phyloP scores from a whole-genome alignment of 495 filamentous ascomycete species.

The Penicillium riverlandense region DNA sequence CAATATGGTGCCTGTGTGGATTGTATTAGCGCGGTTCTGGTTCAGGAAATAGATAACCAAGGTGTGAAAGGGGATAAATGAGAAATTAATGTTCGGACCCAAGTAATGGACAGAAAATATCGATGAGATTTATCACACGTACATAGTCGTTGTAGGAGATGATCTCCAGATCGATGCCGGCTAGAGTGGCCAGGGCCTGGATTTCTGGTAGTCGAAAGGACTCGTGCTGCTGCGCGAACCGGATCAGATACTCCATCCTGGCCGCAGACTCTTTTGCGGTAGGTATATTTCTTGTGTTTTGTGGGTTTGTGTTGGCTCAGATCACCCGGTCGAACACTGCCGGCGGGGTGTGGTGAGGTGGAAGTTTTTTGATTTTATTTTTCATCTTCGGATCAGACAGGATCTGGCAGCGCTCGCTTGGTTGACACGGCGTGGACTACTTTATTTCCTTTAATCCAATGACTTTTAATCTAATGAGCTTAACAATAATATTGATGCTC shows the following conservation, averaged over 20 bases:
- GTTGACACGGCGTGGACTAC: too few relatives aligned
- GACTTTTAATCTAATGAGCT: background rate
- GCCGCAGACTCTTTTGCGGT: background rate
- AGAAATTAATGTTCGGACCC: too few relatives aligned
- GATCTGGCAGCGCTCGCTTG: too few relatives aligned
- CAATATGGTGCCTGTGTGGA: slow-evolving; percentile 74
- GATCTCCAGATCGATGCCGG: slow-evolving; percentile 61
- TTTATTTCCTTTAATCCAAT: too few relatives aligned
- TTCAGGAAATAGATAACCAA: too few relatives aligned
- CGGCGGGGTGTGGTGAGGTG: slow-evolving; percentile 15
- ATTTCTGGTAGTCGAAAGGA: slow-evolving; percentile 83
- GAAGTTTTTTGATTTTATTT: slow-evolving; percentile 7
- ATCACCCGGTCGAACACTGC: background rate
- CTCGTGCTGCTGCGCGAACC: slow-evolving; percentile 86
- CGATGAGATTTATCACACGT: slow-evolving; percentile 23
- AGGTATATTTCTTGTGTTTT: background rate
- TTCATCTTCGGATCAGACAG: background rate
- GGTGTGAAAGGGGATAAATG: too few relatives aligned
- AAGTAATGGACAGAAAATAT: too few relatives aligned
- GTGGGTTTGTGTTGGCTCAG: background rate
- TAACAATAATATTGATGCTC: background rate
- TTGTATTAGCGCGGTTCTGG: slow-evolving; percentile 7
- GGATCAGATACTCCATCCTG: slow-evolving; percentile 74
- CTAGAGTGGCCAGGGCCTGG: slow-evolving; percentile 67
- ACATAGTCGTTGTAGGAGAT: slow-evolving; percentile 66